Evolutionary conservation across 2,329 filamentous ascomycete species (phyloP).

Genomic region (Corinectria fuckeliana): DNA sequence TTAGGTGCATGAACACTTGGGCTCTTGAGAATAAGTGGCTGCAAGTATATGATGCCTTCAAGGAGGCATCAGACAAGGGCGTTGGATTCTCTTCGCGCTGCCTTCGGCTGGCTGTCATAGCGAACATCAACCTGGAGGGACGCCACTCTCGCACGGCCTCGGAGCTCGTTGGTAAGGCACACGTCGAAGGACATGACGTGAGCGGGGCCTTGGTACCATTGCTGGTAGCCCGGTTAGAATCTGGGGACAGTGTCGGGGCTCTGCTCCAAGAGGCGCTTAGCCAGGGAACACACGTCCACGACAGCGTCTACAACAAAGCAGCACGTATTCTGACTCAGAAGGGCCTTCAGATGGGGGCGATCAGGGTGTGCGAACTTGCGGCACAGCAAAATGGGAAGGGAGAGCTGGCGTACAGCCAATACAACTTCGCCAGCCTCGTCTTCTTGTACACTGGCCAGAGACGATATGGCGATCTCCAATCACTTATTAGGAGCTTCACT

Average conservation of each 20-base stretch:
- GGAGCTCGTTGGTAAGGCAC: slow-evolving; percentile 48
- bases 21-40: slow-evolving; percentile 42
- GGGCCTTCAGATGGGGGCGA: slow-evolving; percentile 41
- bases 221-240: slow-evolving; percentile 46
- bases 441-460: slow-evolving; percentile 42
- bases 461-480: slow-evolving; percentile 41
- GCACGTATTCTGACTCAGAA: slow-evolving; percentile 39
- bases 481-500: slow-evolving; percentile 41
- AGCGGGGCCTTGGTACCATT: slow-evolving; percentile 49
- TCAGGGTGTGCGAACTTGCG: slow-evolving; percentile 44
- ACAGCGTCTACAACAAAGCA: slow-evolving; percentile 47
- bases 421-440: slow-evolving; percentile 48
- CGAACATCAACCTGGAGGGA: slow-evolving; percentile 45
- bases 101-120: slow-evolving; percentile 56
- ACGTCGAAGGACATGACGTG: slow-evolving; percentile 50
- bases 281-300: slow-evolving; percentile 42
- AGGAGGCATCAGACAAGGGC: slow-evolving; percentile 29
- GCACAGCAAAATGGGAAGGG: slow-evolving; percentile 46
- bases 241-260: slow-evolving; percentile 37
- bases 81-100: slow-evolving; percentile 49
- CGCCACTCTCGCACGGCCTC: slow-evolving; percentile 43
- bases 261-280: slow-evolving; percentile 39
- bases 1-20: slow-evolving; percentile 49
- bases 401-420: slow-evolving; percentile 45
- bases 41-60: slow-evolving; percentile 48